Base-by-base conservation (phyloP, 2,329 filamentous ascomycete genomes). In the Penicillium sp. region DNA sequence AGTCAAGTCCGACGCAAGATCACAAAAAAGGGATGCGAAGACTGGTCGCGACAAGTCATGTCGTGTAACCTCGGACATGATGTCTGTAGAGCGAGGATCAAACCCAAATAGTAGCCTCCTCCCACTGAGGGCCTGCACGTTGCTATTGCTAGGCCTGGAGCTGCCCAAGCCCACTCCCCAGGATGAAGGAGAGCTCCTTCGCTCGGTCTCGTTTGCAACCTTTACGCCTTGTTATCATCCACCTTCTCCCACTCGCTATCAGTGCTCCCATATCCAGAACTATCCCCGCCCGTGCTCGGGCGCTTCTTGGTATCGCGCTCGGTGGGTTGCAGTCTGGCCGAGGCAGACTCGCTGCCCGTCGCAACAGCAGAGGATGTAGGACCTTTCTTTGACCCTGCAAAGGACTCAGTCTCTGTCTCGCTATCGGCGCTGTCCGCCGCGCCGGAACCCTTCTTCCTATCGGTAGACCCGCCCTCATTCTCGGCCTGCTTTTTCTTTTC, bases 211-310 rank as follows among this genome's bases (percentile, higher is more conserved):
- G 14, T 33, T 30, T 38, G 25, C 22, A 3, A 28, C n/a, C n/a
- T 11, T 62, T 56, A 66, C 25, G 60, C 62, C 52, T 58, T 54
- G 60, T 62, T 68, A 28, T 71, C 70, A 25, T 91, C 92, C 4
- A 98, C 90, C 82, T 95, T 96, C 81, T 97, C 94, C 94, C 94
- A 98, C 79, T 98, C 94, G 72, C 94, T 94, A 79, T 98, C 94
- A 4, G 93, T 97, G 78, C 92, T 94, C 63, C 83, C 71, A 65
- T 86, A 84, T 11, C 82, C 83, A n/a, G 79, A 81, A 56, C 73
- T 82, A 56, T 82, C 82, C 58, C 82, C 82, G 11, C 79, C 76
- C 58, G 78, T 69, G 64, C 74, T 80, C 69, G 71, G 76, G 60
- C 80, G 76, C 72, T 81, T 81, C 73, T 78, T 79, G 63, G 81